These are phyloP conservation scores for Rhodosporidiobolus sp. DNA, from an alignment of 768 basidiomycete genomes.

Conservation along the genomic window DNA sequence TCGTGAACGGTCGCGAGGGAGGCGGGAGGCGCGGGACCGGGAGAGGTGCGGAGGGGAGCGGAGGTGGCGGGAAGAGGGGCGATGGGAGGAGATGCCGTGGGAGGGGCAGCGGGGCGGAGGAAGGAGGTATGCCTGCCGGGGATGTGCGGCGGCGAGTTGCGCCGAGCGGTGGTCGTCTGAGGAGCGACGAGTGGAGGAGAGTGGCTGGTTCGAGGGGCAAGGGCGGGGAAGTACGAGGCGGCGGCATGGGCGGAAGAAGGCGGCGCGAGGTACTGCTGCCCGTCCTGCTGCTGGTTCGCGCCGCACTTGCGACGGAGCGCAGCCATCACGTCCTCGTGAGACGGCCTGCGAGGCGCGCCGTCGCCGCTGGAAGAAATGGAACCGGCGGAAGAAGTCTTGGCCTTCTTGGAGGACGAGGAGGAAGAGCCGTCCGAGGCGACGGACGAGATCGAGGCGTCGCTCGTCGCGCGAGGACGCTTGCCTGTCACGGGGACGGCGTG, in stretches of 20 bases:
- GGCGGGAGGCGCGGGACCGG: background rate
- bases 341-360: background rate
- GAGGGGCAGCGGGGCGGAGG: constrained; percentile 1
- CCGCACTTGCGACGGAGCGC: constrained; percentile 26
- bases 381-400: background rate
- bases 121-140: constrained; percentile 14
- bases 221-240: background rate
- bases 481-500: background rate
- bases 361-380: background rate
- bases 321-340: constrained; percentile 33
- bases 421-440: background rate
- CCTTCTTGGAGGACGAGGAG: constrained; percentile 1
- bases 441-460: constrained; percentile 16
- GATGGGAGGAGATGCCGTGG: background rate
- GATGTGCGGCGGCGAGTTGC: constrained; percentile 6
- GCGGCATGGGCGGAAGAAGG: background rate
- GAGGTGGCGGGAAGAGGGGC: background rate
- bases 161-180: background rate
- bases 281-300: constrained; percentile 15
- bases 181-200: background rate
- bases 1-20: background rate
- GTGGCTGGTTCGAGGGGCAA: background rate
- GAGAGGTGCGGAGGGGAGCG: background rate
- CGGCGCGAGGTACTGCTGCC: background rate
- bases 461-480: constrained; percentile 7